Evolutionary conservation across 352 stramenopile genomes (phyloP).

Genomic region (Pythium utonaiense): DNA sequence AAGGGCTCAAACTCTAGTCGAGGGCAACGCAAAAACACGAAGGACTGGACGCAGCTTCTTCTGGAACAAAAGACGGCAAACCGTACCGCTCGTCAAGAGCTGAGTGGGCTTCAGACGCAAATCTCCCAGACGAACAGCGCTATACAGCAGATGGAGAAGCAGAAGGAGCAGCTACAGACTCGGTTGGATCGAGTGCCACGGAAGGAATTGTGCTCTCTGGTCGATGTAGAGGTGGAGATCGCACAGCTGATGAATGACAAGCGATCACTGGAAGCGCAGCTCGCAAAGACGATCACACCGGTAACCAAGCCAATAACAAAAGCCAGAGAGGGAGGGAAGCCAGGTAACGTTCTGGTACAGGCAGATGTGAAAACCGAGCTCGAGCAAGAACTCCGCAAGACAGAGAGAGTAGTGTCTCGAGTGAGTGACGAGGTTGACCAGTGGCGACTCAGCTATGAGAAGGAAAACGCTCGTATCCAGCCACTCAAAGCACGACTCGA

Average conservation of each 20-base stretch:
- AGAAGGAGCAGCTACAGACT: conserved; percentile 31
- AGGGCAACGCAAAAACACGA: conserved; percentile 14
- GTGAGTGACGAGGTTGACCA: conserved; percentile 40
- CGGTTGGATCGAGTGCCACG: conserved; percentile 33
- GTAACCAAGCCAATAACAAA: background rate
- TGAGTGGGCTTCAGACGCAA: conserved; percentile 15
- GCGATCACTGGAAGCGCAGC: conserved; percentile 31
- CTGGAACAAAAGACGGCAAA: conserved; percentile 46
- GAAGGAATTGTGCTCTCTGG: conserved; percentile 44
- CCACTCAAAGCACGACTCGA: conserved; percentile 35
- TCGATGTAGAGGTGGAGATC: conserved; percentile 55
- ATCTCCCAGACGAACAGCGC: conserved; percentile 17
- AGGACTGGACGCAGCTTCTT: conserved; percentile 44
- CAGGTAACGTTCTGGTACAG: background rate
- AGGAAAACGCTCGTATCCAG: conserved; percentile 38
- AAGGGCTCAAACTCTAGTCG: background rate
- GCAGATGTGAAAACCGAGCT: conserved; percentile 26
- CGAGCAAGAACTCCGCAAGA: conserved; percentile 39
- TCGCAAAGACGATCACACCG: background rate
- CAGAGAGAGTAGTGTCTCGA: conserved; percentile 31
- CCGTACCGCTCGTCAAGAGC: conserved; percentile 30
- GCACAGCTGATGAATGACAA: conserved; percentile 44
- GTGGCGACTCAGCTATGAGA: conserved; percentile 42
- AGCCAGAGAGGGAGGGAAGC: background rate
- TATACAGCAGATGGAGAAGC: conserved; percentile 14